Conservation (phyloP, 1,139 yeast species). For the Yamadazyma buinensis region DNA sequence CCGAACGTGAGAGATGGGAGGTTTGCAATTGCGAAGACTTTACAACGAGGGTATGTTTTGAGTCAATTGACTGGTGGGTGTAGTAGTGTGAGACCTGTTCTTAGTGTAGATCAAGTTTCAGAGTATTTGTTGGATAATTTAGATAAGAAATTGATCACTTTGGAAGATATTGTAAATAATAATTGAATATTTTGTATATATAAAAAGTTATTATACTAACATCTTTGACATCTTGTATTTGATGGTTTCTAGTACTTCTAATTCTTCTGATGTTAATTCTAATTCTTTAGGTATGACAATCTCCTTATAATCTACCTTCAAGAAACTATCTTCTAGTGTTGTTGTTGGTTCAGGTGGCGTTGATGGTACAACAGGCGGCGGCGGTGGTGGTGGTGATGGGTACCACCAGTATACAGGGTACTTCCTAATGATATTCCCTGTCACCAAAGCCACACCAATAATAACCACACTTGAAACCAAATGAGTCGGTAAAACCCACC, state of each 20-base stretch:
- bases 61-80: conserved; percentile 23
- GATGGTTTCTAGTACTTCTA: conserved; percentile 24
- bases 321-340: too few relatives aligned
- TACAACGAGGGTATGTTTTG: conserved; percentile 21
- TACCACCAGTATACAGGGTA: conserved; percentile 60
- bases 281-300: conserved; percentile 23
- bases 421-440: conserved; percentile 51
- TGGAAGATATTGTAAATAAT: conserved; percentile 30
- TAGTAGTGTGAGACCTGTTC: conserved; percentile 55
- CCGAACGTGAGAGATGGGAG: conserved; percentile 18
- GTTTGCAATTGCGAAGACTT: conserved; percentile 8
- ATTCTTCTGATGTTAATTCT: conserved; percentile 23
- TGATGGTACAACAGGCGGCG: conserved; percentile 3
- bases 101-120: conserved; percentile 71
- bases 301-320: conserved; percentile 13
- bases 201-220: too few relatives aligned
- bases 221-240: conserved; percentile 34
- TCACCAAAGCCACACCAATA: conserved; percentile 48
- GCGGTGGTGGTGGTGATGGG: conserved; percentile 4
- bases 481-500: conserved; percentile 67
- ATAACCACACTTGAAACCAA: conserved; percentile 50
- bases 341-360: too few relatives aligned
- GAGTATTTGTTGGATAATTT: conserved; percentile 53
- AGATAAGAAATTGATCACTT: conserved; percentile 27
- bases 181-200: too few relatives aligned